These are phyloP conservation scores for Pulveroboletus ridleyi DNA, from an alignment of 1,284 basidiomycete genomes.

Conservation along the genomic window DNA sequence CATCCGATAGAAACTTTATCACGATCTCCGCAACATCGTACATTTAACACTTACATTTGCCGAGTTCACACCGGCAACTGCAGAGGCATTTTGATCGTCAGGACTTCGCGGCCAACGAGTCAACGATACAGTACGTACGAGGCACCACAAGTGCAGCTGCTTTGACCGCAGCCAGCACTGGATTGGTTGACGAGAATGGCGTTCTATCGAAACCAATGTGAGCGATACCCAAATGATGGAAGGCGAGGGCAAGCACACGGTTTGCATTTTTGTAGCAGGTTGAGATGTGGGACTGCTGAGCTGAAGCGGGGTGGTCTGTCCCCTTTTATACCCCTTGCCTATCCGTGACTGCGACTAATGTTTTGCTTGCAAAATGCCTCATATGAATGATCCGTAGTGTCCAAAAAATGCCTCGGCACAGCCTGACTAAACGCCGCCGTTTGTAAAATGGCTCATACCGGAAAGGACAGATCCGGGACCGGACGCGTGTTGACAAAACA, in stretches of 20 bases:
- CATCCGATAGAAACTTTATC: too few species aligned
- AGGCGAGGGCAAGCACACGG: background rate
- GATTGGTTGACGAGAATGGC: too few species aligned
- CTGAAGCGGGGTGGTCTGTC: background rate
- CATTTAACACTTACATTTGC: slow-evolving; percentile 23
- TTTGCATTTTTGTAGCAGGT: slow-evolving; percentile 8
- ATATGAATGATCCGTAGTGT: background rate
- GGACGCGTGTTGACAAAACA: background rate
- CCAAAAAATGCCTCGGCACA: background rate
- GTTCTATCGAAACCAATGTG: background rate
- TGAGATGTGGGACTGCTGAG: background rate
- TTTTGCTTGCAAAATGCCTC: background rate
- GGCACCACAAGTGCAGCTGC: slow-evolving; percentile 9
- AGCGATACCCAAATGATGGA: background rate
- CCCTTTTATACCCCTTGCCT: slow-evolving; percentile 4
- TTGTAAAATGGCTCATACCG: background rate
- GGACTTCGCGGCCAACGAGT: background rate
- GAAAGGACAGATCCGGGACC: too few species aligned
- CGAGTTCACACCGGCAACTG: slow-evolving; percentile 27
- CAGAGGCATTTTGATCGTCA: background rate
- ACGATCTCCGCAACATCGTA: too few species aligned
- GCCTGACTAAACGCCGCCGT: background rate
- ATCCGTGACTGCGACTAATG: too few species aligned
- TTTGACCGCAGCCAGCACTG: slow-evolving; percentile 6
- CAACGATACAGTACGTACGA: slow-evolving; percentile 5